Evolutionary conservation across 805 yeast genomes (phyloP), one percentile per base, ranked within the genome.

Genomic region (Diddensiella caesifluorescens): DNA sequence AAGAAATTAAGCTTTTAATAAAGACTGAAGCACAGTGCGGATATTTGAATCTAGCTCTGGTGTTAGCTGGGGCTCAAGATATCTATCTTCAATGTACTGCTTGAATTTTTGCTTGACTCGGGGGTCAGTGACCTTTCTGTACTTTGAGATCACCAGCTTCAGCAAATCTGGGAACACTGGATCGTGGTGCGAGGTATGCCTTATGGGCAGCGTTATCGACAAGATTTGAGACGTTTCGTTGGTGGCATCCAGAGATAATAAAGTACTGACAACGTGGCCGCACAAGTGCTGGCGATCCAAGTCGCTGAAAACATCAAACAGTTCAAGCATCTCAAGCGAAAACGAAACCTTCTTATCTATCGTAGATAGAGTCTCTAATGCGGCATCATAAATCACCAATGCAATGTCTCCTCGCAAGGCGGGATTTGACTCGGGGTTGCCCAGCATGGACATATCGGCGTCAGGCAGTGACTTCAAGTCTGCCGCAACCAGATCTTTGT

Each of bases 361-460:
- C 44, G 47, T 61, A 55, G n/a, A 63, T 62, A 26, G 63, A 49
- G 55, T 19, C 32, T 41, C 62, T 65, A 79, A 67, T 43, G 80
- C 79, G 55, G 79, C 64, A 68, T 90, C 78, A 68, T 79, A 77
- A 49, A 90, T 72, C 0, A 84, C 73, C 43, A 81, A 60, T 1
- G 83, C 83, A 41, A 83, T 70, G 55, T 82, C 87, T 42, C 92
- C 90, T 46, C 74, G 73, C 44, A 83, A 60, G 0, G 87, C 90
- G 5, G 90, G 89, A 53, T 83, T 83, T 20, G 86, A 76, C 37
- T 85, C 94, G n/a, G 82, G 80, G 48, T 79, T 79, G 20, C 96
- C 97, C 51, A 89, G 69, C 71, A 86, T 79, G 54, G 79, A 80
- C 68, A 86, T 71, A 57, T 88, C 92, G 23, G 88, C 84, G 49